Base-by-base conservation (phyloP, 768 basidiomycete species). In the Kwoniella pini region DNA sequence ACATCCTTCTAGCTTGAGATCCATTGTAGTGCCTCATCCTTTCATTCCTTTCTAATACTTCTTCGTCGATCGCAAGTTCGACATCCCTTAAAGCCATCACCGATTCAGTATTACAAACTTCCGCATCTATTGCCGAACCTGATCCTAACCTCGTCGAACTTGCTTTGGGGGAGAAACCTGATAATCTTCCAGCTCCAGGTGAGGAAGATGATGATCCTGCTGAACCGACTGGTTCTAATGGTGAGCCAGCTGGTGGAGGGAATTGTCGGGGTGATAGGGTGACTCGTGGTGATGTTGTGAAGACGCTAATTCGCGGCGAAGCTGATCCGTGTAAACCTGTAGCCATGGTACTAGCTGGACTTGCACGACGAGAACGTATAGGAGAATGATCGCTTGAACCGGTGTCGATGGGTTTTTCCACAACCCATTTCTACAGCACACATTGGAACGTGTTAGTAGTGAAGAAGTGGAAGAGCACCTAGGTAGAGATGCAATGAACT, bases 31-130 rank as follows among this genome's bases (percentile, higher is more conserved):
- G n/a, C n/a, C 48, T 58, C 22, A 36, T 33, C 44, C 64, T 43
- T 17, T 54, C 57, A 28, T 36, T 24, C 10, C 42, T 33, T 45
- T 50, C 40, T 13, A 68, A 43, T n/a, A 64, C 33, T 21, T 60
- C 63, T 28, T 63, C 59, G 33, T 74, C 72, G 11, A 74, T 51
- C 2, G 72, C 72, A 19, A 74, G 42, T 42, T 74, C 72, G 19
- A 70, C 69, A 57, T 74, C 69, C 4, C 62, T 61, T 13, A 74
- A 36, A 10, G 67, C 69, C n/a, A 63, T 52, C 11, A 70, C 51
- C 1, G 67, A 63, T 36, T 74, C 72, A n/a, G 72, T 74, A 38
- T 64, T 63, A 50, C 36, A 67, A 3, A 65, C 36, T 26, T 58
- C 67, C 15, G 7, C 24, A 12, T 36, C 53, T 10, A 30, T 24